Conservation (phyloP, 345 rosid species). For the Gossypium turneri region DNA sequence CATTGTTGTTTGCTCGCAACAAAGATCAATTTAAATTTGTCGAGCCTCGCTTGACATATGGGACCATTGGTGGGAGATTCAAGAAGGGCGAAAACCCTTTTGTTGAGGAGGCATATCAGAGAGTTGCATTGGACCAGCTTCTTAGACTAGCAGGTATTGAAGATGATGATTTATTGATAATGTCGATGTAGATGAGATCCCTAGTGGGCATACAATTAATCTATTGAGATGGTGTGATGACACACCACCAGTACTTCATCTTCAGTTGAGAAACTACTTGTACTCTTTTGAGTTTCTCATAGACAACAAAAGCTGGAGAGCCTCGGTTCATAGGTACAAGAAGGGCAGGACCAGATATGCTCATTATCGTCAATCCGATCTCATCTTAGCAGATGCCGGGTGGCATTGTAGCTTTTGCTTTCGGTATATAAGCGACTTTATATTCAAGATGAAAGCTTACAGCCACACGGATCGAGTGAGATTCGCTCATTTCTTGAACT, state of each 20-base stretch:
- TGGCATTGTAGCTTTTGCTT: constrained; percentile 99
- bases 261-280: constrained; percentile 73
- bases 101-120: constrained; percentile 88
- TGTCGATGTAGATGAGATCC: constrained; percentile 97
- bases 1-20: constrained; percentile 50
- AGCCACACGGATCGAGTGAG: constrained; percentile 88
- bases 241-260: constrained; percentile 76
- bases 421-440: constrained; percentile 62
- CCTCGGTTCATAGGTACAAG: constrained; percentile 68
- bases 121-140: constrained; percentile 80
- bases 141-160: constrained; percentile 77
- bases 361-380: constrained; percentile 73
- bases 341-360: constrained; percentile 68
- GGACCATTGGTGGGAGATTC: constrained; percentile 77
- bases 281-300: constrained; percentile 73
- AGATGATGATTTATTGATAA: constrained; percentile 88
- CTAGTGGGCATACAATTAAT: constrained; percentile 84
- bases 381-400: constrained; percentile 69
- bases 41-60: constrained; percentile 73
- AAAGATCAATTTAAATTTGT: constrained; percentile 54
- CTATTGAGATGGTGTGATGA: constrained; percentile 91
- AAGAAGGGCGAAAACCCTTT: constrained; percentile 85
- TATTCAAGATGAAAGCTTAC: constrained; percentile 96
- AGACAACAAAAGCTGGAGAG: constrained; percentile 90
- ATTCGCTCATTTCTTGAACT: constrained; percentile 76